phyloP scores from a whole-genome alignment of 139 green algal genomes.

The Chlorella sp. region DNA sequence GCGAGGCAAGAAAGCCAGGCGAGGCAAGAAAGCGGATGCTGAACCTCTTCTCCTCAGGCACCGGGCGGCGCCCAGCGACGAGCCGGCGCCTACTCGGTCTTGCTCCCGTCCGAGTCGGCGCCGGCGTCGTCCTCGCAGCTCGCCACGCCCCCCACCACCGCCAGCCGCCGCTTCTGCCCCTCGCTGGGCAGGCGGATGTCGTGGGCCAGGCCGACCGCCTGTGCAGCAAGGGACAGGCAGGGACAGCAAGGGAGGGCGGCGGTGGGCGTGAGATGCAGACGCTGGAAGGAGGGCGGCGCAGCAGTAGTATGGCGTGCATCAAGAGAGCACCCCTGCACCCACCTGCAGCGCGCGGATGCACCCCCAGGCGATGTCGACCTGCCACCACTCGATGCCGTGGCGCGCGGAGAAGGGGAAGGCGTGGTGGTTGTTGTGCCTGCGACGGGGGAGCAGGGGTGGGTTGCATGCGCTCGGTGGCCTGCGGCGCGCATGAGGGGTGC shows the following conservation, averaged over 20 bases:
- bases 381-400: slow-evolving; percentile 84
- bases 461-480: no score
- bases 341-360: slow-evolving; percentile 11
- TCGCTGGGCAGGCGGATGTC: slow-evolving; percentile 13
- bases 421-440: slow-evolving; percentile 95
- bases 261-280: not conserved
- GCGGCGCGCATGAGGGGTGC: not conserved
- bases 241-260: not conserved
- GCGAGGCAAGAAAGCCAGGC: no score
- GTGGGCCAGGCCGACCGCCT: slow-evolving; percentile 2
- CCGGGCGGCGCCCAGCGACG: no score
- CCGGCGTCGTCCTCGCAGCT: not conserved
- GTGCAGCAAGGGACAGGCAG: not conserved
- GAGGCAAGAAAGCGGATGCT: no score
- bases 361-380: slow-evolving; percentile 37
- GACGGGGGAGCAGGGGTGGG: no score
- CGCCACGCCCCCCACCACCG: no score
- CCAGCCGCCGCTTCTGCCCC: not conserved
- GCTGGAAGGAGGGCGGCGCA: not conserved
- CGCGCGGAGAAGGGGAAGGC: slow-evolving; percentile 81
- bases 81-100: no score
- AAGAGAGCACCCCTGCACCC: not conserved
- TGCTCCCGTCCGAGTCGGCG: not conserved
- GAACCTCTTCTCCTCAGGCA: no score
- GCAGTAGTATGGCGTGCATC: no score